These are phyloP conservation scores for Syzygium malaccense DNA, from an alignment of 441 rosid species.

Conservation along the genomic window DNA sequence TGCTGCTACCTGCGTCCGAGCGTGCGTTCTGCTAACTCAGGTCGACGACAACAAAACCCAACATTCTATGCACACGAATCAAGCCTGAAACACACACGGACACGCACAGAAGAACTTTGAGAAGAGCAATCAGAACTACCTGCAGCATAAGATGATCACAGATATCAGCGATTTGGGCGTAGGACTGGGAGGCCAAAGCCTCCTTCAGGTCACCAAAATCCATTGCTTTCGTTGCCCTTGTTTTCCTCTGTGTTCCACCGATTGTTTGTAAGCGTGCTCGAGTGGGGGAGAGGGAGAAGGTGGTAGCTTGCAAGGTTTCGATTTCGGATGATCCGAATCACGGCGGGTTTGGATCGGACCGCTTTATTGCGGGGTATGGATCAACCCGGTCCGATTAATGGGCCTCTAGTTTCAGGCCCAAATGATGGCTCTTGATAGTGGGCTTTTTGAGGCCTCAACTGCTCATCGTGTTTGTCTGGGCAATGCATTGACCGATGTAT, in stretches of 20 bases:
- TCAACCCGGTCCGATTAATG: not conserved
- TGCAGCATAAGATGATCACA: constrained; percentile 77
- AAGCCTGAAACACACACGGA: not conserved
- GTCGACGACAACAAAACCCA: not conserved
- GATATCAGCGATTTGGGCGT: constrained; percentile 58
- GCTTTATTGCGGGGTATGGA: not conserved
- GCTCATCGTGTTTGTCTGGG: not conserved
- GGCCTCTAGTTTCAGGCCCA: not conserved
- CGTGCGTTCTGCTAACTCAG: not conserved
- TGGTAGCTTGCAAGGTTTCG: not conserved
- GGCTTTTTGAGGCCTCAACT: not conserved
- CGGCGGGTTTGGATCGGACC: not conserved
- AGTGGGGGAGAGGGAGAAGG: not conserved
- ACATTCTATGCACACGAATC: not conserved
- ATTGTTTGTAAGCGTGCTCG: not conserved
- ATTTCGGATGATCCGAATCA: not conserved
- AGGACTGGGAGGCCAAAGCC: constrained; percentile 61
- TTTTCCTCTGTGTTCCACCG: not conserved
- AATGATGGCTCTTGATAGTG: not conserved
- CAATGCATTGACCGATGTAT: not conserved
- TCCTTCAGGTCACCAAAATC: constrained; percentile 48
- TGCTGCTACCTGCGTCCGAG: constrained; percentile 40
- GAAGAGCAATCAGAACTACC: constrained; percentile 20
- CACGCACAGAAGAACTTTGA: not conserved
- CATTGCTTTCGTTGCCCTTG: constrained; percentile 22